A percentile compares a stretch with the other conserved stretches of the same genome.
Evolutionary conservation across 2,329 filamentous ascomycete species (phyloP).

Genomic region (Cladobotryum mycophilum): DNA sequence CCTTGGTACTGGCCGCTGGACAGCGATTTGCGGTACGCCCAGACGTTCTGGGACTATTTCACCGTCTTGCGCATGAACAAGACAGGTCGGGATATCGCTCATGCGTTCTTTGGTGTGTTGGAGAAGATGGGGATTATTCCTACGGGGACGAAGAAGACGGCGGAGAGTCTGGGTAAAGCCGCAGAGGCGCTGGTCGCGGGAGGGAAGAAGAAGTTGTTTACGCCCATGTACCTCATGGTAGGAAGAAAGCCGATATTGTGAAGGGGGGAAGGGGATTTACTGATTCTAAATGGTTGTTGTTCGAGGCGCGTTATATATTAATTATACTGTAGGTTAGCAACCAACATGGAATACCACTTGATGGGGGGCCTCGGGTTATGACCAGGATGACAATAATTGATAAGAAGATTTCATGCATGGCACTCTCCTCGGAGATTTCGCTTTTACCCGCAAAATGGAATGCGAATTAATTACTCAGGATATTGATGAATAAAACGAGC

Average conservation of each 20-base stretch:
- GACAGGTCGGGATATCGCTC: constrained; percentile 62
- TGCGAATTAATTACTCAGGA: too few relatives aligned
- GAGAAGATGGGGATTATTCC: constrained; percentile 69
- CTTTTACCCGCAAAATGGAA: too few relatives aligned
- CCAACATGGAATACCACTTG: too few relatives aligned
- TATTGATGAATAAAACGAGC: too few relatives aligned
- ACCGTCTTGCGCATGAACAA: constrained; percentile 81
- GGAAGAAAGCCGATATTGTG: constrained; percentile 62
- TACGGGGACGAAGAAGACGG: constrained; percentile 77
- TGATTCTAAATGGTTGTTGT: not conserved
- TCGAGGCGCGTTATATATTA: too few relatives aligned
- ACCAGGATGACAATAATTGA: too few relatives aligned
- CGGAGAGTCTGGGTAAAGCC: constrained; percentile 69
- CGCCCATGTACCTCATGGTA: constrained; percentile 93
- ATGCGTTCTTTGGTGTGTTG: constrained; percentile 65
- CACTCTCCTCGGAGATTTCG: too few relatives aligned
- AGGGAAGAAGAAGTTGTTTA: constrained; percentile 79
- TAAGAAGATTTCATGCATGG: too few relatives aligned
- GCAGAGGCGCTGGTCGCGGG: constrained; percentile 78
- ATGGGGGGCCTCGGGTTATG: too few relatives aligned
- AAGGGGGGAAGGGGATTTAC: not conserved
- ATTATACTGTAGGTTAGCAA: too few relatives aligned
- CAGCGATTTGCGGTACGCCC: constrained; percentile 72
- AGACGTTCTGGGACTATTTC: constrained; percentile 64
- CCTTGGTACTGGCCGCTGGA: constrained; percentile 89